These are phyloP conservation scores for Neurospora cerealis DNA, from an alignment of 495 filamentous ascomycete genomes.

Conservation along the genomic window DNA sequence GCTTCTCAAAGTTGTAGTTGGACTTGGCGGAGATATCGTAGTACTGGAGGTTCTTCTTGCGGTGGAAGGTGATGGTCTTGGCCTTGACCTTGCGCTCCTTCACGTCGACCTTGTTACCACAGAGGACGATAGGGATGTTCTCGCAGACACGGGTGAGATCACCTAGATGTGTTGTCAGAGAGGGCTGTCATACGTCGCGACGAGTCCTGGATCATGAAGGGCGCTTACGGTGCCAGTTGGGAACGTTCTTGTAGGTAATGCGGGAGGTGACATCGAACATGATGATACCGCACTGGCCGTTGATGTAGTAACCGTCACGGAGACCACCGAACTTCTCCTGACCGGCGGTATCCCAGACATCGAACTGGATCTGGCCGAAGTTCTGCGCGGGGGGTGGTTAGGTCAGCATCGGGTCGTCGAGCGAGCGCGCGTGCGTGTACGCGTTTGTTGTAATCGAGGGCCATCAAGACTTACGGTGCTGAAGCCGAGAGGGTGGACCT, in stretches of 20 bases:
- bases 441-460: slow-evolving; percentile 4
- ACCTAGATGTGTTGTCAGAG: slow-evolving; percentile 44
- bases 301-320: slow-evolving; percentile 99
- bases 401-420: slow-evolving; percentile 18
- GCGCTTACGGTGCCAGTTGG: slow-evolving; percentile 98
- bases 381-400: slow-evolving; percentile 47
- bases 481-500: slow-evolving; percentile 93
- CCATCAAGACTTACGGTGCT: slow-evolving; percentile 61
- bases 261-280: slow-evolving; percentile 99
- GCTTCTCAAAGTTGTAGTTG: slow-evolving; percentile 99
- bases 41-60: slow-evolving; percentile 99
- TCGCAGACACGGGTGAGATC: slow-evolving; percentile 99
- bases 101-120: slow-evolving; percentile 99
- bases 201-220: background rate
- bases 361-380: slow-evolving; percentile 93
- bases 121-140: slow-evolving; percentile 97
- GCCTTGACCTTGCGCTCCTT: slow-evolving; percentile 99
- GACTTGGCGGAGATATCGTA: slow-evolving; percentile 99
- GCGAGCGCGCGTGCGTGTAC: background rate
- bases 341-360: slow-evolving; percentile 99
- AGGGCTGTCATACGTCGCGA: background rate
- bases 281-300: slow-evolving; percentile 99
- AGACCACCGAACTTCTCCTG: slow-evolving; percentile 99
- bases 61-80: slow-evolving; percentile 99
- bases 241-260: slow-evolving; percentile 99